Conservation (phyloP, 1,284 basidiomycete species). For the Phylloporus sp. region DNA sequence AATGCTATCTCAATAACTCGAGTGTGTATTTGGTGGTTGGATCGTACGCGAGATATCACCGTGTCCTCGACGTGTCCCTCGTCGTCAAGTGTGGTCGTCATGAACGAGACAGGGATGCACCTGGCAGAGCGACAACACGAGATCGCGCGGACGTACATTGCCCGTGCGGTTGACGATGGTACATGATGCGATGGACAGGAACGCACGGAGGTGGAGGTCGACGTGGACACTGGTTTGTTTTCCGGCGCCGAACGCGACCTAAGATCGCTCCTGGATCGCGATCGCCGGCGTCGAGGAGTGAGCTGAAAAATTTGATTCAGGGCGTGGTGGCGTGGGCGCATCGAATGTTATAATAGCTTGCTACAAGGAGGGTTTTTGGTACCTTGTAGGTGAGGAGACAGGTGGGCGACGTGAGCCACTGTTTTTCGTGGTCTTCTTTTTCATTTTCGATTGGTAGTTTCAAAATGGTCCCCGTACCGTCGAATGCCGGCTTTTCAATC, state of each 20-base stretch:
- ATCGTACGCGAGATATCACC: slow-evolving; percentile 56
- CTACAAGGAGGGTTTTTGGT: slow-evolving; percentile 56
- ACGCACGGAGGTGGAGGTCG: slow-evolving; percentile 61
- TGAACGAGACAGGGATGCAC: slow-evolving; percentile 47
- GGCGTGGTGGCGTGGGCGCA: too few relatives aligned
- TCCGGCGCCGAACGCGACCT: slow-evolving; percentile 79
- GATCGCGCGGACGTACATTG: slow-evolving; percentile 45
- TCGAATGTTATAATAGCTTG: too few relatives aligned
- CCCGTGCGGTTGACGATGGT: slow-evolving; percentile 67
- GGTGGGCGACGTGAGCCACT: too few relatives aligned
- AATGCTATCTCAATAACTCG: slow-evolving; percentile 8
- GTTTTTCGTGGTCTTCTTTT: too few relatives aligned
- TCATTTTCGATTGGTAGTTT: too few relatives aligned
- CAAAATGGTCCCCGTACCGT: too few relatives aligned
- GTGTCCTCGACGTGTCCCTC: slow-evolving; percentile 17
- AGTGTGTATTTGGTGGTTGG: slow-evolving; percentile 4
- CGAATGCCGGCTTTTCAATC: too few relatives aligned
- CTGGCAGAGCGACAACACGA: slow-evolving; percentile 46
- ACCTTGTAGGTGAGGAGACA: slow-evolving; percentile 48
- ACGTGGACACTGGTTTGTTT: slow-evolving; percentile 70
- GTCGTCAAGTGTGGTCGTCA: slow-evolving; percentile 21
- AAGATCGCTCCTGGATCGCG: too few relatives aligned
- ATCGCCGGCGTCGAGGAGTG: too few relatives aligned
- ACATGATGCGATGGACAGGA: slow-evolving; percentile 56
- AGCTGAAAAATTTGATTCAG: too few relatives aligned